Base-by-base conservation (phyloP, 176 grass and related monocot genomes). In the Stipa capillata region DNA sequence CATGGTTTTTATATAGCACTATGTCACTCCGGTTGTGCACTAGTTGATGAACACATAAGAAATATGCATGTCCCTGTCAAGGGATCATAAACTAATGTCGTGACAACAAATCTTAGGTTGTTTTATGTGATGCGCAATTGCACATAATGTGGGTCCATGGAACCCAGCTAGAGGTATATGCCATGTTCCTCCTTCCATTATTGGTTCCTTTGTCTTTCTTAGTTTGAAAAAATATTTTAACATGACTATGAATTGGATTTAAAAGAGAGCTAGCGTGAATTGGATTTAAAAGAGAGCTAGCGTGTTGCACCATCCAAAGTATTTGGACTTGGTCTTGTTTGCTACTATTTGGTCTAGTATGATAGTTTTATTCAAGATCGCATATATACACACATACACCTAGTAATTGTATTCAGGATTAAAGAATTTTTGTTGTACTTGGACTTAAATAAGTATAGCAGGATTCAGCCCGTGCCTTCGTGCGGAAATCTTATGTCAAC, bases 111-210 rank as follows among this genome's bases (percentile, higher is more conserved):
- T 23, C 27, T 41, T 6, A 50, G 42, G 68, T 60, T 84, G 33
- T 55, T 76, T 69, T 52, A 69, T 75, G 25, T 29, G 62, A 5
- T 27, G 13, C 7, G 16, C 56, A 57, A 33, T 10, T 76, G 21
- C n/a, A 34, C 34, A 20, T n/a, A 66, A 42, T 74, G 15, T 76
- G 70, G 59, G 69, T 34, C 61, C 62, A 62, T 51, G 81, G 69
- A 17, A 45, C 37, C 76, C n/a, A 27, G 60, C 76, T 68, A 52
- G 10, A 51, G 76, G 81, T 62, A 88, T 88, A 88, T 88, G 7
- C 69, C 68, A 69, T 80, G 61, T 61, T 75, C 41, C 9, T 52
- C 1, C 67, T 4, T 53, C 49, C 18, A 89, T 84, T 89, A 84
- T 84, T 80, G 60, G 81, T n/a, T 56, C 32, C 49, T 76, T 80